These are phyloP conservation scores for Syncephalastrum sp. DNA, from an alignment of 371 early-diverging fungal genomes.

Conservation along the genomic window DNA sequence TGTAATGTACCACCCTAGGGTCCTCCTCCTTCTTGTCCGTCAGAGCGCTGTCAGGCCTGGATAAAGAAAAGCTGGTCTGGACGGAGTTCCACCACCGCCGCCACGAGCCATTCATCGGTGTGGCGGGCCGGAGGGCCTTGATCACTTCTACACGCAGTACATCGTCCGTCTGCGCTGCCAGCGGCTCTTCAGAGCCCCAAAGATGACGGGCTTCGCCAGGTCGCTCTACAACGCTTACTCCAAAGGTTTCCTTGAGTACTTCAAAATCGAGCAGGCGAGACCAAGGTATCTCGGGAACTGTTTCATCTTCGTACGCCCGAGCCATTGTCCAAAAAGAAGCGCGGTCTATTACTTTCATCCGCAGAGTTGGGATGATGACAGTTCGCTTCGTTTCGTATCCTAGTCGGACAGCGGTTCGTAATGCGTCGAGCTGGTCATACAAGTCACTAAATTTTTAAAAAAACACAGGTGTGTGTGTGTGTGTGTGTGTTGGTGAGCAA, in stretches of 20 bases:
- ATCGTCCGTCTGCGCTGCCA: too few relatives aligned
- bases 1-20: not conserved
- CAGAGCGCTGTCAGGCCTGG: too few relatives aligned
- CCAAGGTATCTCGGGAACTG: slow-evolving; percentile 15
- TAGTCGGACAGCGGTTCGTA: slow-evolving; percentile 29
- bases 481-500: too few relatives aligned
- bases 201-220: not conserved
- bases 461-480: too few relatives aligned
- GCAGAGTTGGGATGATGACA: slow-evolving; percentile 22
- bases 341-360: slow-evolving; percentile 16
- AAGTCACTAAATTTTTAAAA: slow-evolving; percentile 10
- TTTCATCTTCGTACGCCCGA: slow-evolving; percentile 19
- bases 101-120: not conserved
- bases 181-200: too few relatives aligned
- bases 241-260: slow-evolving; percentile 2
- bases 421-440: slow-evolving; percentile 25
- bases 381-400: slow-evolving; percentile 36
- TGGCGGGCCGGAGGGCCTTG: too few relatives aligned
- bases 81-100: not conserved
- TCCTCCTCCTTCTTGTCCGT: too few relatives aligned
- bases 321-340: slow-evolving; percentile 14
- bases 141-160: too few relatives aligned
- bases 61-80: too few relatives aligned
- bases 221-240: slow-evolving; percentile 14
- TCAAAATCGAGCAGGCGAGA: slow-evolving; percentile 13